Evolutionary conservation across 805 yeast species (phyloP).

Genomic region (Kurtzmaniella cleridarum): DNA sequence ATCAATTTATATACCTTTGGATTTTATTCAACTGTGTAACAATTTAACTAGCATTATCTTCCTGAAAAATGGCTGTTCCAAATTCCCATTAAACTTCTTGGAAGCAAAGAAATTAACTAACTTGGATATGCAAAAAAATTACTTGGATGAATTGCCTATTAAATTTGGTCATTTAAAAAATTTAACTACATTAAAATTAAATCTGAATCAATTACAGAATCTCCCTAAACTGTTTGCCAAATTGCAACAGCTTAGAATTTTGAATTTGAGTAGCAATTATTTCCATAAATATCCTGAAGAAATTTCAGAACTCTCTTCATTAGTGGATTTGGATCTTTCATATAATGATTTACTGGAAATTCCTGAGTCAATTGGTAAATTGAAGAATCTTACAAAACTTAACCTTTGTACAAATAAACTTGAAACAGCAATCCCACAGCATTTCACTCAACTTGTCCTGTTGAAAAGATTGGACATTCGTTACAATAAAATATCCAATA

Average conservation of each 20-base stretch:
- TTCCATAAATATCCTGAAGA: slow-evolving; percentile 61
- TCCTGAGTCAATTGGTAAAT: slow-evolving; percentile 56
- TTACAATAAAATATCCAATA: slow-evolving; percentile 55
- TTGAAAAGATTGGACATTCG: slow-evolving; percentile 73
- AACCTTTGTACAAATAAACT: slow-evolving; percentile 72
- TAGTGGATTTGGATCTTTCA: slow-evolving; percentile 70
- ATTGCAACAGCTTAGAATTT: slow-evolving; percentile 46
- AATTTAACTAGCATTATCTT: slow-evolving; percentile 64
- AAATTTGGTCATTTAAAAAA: slow-evolving; percentile 48
- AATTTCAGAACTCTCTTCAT: slow-evolving; percentile 51
- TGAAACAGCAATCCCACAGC: slow-evolving; percentile 44
- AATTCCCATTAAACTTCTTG: slow-evolving; percentile 68
- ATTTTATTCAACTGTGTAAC: slow-evolving; percentile 78
- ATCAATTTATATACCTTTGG: slow-evolving; percentile 74
- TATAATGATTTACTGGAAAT: slow-evolving; percentile 64
- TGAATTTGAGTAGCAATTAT: slow-evolving; percentile 78
- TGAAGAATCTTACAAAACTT: slow-evolving; percentile 60
- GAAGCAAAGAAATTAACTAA: slow-evolving; percentile 63
- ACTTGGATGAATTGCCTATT: slow-evolving; percentile 57
- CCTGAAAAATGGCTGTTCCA: slow-evolving; percentile 66
- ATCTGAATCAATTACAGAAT: slow-evolving; percentile 64
- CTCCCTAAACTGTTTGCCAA: slow-evolving; percentile 60
- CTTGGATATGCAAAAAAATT: slow-evolving; percentile 74
- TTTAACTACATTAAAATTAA: slow-evolving; percentile 57
- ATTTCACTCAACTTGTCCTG: slow-evolving; percentile 46